These are phyloP conservation scores for Paxillus ammoniavirescens DNA, from an alignment of 768 basidiomycete genomes.

Conservation along the genomic window DNA sequence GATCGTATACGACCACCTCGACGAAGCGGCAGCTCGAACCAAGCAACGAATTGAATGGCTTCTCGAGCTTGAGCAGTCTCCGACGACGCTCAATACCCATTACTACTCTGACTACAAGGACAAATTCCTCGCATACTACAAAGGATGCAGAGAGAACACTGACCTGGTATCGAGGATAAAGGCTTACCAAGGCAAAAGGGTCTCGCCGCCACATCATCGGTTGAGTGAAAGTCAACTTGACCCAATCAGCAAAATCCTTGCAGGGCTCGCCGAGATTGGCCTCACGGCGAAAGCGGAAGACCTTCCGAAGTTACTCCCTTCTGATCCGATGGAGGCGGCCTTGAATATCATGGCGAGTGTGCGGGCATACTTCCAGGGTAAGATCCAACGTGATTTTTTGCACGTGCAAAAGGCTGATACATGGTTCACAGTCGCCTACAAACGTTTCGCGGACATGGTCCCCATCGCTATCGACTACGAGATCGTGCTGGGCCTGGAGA, in stretches of 20 bases:
- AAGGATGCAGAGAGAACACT: slow-evolving; percentile 20
- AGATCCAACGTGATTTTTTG: neutral
- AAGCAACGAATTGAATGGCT: slow-evolving; percentile 47
- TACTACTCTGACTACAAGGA: slow-evolving; percentile 48
- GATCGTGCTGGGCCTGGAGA: slow-evolving; percentile 44
- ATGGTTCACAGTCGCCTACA: slow-evolving; percentile 41
- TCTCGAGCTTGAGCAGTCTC: slow-evolving; percentile 45
- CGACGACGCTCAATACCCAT: slow-evolving; percentile 52
- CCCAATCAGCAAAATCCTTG: slow-evolving; percentile 30
- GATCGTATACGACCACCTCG: slow-evolving; percentile 51
- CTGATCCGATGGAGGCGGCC: slow-evolving; percentile 53
- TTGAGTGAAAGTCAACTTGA: too few relatives aligned
- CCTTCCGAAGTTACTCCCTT: slow-evolving; percentile 47
- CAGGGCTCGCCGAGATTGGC: slow-evolving; percentile 15
- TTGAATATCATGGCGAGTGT: slow-evolving; percentile 70
- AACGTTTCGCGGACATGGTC: slow-evolving; percentile 43
- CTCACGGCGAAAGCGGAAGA: slow-evolving; percentile 40
- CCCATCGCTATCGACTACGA: slow-evolving; percentile 42
- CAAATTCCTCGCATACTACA: slow-evolving; percentile 53
- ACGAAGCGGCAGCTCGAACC: slow-evolving; percentile 38
- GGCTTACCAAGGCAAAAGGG: neutral
- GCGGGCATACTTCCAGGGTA: slow-evolving; percentile 75
- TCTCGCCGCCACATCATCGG: too few relatives aligned
- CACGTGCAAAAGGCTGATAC: neutral
- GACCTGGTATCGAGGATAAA: slow-evolving; percentile 11